A percentile compares a stretch with the other conserved stretches of the same genome.
Evolutionary conservation across 208 protist species (phyloP).

Genomic region (Trypanosoma scelopori): DNA sequence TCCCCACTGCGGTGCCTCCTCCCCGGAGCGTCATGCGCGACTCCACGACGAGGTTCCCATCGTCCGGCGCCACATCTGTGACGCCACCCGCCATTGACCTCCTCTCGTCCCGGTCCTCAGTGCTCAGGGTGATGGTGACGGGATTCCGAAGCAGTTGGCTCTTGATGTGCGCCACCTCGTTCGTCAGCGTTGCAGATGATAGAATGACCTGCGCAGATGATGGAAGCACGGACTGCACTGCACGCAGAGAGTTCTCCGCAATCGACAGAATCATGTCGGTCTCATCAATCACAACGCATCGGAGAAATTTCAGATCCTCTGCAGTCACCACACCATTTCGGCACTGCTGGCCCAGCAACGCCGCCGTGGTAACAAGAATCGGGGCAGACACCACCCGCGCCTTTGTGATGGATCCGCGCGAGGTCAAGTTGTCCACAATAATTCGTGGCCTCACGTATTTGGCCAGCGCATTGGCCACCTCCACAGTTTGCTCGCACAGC

Average conservation of each 20-base stretch:
- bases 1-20: conserved; percentile 34
- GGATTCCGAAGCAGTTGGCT: conserved; percentile 94
- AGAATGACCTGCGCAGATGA: conserved; percentile 92
- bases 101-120: conserved; percentile 60
- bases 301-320: conserved; percentile 57
- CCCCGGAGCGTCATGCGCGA: conserved; percentile 60
- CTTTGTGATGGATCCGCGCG: conserved; percentile 52
- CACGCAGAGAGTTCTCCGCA: conserved; percentile 90
- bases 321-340: conserved; percentile 53
- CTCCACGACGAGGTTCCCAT: conserved; percentile 56
- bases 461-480: conserved; percentile 63
- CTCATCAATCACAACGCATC: conserved; percentile 95
- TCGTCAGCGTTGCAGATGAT: conserved; percentile 93
- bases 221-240: conserved; percentile 87
- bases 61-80: conserved; percentile 1
- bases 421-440: conserved; percentile 81
- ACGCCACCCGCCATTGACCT: conserved; percentile 42
- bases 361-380: conserved; percentile 83
- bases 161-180: conserved; percentile 92
- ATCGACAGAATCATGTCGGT: conserved; percentile 95
- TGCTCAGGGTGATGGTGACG: conserved; percentile 86
- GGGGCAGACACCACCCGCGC: conserved; percentile 68
- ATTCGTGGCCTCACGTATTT: conserved; percentile 84
- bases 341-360: conserved; percentile 74
- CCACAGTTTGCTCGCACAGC: conserved; percentile 93